A percentile compares a stretch with the other conserved stretches of the same genome.
phyloP scores from a whole-genome alignment of 371 early-diverging fungal genomes.

The Circinella minor region DNA sequence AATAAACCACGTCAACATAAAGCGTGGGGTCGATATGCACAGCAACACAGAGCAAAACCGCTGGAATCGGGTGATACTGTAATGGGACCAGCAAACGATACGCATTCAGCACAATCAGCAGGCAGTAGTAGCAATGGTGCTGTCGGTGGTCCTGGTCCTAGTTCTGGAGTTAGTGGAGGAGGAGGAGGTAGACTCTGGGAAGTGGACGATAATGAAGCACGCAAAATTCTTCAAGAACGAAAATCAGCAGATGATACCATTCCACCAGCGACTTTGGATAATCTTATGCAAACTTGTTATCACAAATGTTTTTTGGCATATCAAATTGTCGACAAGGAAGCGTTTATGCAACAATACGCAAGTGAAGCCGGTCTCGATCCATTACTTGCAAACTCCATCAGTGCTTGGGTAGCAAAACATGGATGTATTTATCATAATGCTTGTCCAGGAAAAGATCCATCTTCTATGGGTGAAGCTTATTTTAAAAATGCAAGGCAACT shows the following conservation, averaged over 20 bases:
- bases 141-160: not conserved
- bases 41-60: conserved; percentile 13
- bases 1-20: conserved; percentile 16
- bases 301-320: conserved; percentile 62
- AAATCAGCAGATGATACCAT: conserved; percentile 18
- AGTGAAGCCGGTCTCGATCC: conserved; percentile 49
- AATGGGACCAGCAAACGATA: not conserved
- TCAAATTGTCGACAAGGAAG: conserved; percentile 62
- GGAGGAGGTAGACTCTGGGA: conserved; percentile 50
- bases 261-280: conserved; percentile 38
- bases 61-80: conserved; percentile 10
- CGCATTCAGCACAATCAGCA: conserved; percentile 1
- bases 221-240: conserved; percentile 26
- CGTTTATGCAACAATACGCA: conserved; percentile 51
- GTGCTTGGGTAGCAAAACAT: conserved; percentile 66
- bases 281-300: conserved; percentile 59
- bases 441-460: conserved; percentile 43
- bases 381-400: conserved; percentile 59
- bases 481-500: conserved; percentile 63
- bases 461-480: conserved; percentile 62
- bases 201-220: conserved; percentile 54
- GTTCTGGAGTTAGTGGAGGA: not conserved
- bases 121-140: conserved; percentile 3
- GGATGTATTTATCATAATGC: conserved; percentile 59
- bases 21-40: conserved; percentile 19